Evolutionary conservation across 805 yeast genomes (phyloP), one percentile per base, ranked within the genome.

Genomic region (Yarrowia divulgata): DNA sequence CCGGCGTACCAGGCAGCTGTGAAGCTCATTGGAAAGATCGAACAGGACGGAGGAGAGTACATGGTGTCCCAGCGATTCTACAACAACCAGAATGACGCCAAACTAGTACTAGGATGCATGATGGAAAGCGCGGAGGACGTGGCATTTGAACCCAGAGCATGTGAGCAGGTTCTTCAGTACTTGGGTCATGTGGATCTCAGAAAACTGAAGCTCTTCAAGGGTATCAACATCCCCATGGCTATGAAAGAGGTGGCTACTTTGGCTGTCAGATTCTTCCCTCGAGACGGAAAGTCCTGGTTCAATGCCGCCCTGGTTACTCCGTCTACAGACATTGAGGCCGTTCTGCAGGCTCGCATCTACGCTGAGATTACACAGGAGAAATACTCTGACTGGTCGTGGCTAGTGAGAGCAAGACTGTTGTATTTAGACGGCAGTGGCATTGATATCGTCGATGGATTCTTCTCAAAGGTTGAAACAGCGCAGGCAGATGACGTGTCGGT

Each of bases 71-170:
- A 63, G 16, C 45, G 68, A 19, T 63, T 63, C 57, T 29, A 39
- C 39, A 63, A 63, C 18, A 63, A 63, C 58, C 68, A 63, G 18
- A 49, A 48, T 12, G 55, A 48, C 39, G 68, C 68, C 16, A 48
- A 49, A 14, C 13, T 63, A 32, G 57, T 63, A 5, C 57, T 63
- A 0, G 68, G 68, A 16, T 37, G 45, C 39, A 48, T 63, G 68
- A 35, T 63, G 57, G 68, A 63, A 23, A 40, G 45, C 7, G 46
- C 46, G 10, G 68, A 63, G 46, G 68, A 46, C 12, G 57, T 43
- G 37, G 55, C 43, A 0, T 63, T 46, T 37, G 46, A 48, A 5
- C 66, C 66, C 2, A 12, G 42, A 12, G 40, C 52, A 1, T 60
- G 66, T 18, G 52, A 60, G 14, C 57, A 48, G 45, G 3, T 63